Evolutionary conservation across 257 asterid species (phyloP).

Genomic region (Oldenlandia corymbosa): DNA sequence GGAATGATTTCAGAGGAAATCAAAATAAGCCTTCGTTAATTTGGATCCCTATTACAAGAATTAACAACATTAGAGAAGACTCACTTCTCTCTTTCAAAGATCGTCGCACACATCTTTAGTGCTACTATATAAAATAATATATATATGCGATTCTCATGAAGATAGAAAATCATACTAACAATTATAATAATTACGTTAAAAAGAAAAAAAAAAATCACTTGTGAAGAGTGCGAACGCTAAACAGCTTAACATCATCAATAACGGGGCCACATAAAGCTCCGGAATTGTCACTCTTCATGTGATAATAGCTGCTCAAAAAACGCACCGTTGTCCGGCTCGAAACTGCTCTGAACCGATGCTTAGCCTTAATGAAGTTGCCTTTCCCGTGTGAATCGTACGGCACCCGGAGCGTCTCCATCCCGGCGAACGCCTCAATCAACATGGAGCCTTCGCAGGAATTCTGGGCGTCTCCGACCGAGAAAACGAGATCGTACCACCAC

Average conservation of each 20-base stretch:
- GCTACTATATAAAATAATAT: no score
- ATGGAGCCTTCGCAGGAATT: constrained; percentile 65
- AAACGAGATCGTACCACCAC: constrained; percentile 39
- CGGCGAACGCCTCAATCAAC: constrained; percentile 64
- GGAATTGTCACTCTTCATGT: constrained; percentile 57
- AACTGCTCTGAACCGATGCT: constrained; percentile 44
- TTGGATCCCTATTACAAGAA: no score
- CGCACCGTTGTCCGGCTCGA: constrained; percentile 42
- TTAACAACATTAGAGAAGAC: no score
- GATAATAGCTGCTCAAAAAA: constrained; percentile 62
- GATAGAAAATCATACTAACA: not conserved
- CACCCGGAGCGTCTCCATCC: constrained; percentile 30
- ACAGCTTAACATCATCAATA: constrained; percentile 60
- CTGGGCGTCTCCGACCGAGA: constrained; percentile 62
- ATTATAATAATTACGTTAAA: not conserved
- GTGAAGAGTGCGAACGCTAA: constrained; percentile 26
- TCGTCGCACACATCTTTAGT: no score
- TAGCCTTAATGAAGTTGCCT: constrained; percentile 57
- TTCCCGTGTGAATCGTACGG: constrained; percentile 51
- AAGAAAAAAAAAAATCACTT: not conserved
- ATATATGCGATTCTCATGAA: not conserved
- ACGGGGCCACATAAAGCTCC: constrained; percentile 87
- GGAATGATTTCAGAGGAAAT: no score
- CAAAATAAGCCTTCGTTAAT: no score
- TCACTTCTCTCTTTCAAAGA: no score